Conservation (phyloP, 768 basidiomycete genomes). For the Tricholoma terreum region DNA sequence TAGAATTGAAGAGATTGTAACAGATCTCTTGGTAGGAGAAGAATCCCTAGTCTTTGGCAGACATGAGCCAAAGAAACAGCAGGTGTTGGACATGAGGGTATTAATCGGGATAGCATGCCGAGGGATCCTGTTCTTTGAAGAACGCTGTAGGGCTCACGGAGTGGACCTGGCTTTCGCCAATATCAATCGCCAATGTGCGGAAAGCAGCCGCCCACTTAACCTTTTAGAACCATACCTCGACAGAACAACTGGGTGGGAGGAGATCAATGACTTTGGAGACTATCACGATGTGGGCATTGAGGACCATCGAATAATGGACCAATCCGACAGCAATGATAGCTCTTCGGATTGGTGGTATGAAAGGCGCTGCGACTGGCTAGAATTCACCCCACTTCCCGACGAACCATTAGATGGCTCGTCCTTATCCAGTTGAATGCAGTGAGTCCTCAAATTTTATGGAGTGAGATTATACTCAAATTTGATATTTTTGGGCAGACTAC, state of each 20-base stretch:
- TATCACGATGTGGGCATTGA: background rate
- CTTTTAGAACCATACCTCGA: background rate
- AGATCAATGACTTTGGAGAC: background rate
- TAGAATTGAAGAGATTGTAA: no score
- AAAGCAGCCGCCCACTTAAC: background rate
- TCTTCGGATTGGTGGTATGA: background rate
- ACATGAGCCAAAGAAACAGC: background rate
- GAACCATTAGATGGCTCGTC: background rate
- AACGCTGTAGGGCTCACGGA: background rate
- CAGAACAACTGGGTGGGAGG: background rate
- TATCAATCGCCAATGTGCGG: background rate
- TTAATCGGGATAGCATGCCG: background rate
- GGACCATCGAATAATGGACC: background rate
- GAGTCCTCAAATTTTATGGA: no score
- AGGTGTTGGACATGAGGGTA: background rate
- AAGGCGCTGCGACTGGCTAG: background rate
- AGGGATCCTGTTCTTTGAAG: background rate
- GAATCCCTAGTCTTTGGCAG: background rate
- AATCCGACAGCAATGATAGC: background rate
- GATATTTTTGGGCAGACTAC: no score
- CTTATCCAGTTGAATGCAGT: no score
- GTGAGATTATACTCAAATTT: no score
- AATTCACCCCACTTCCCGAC: background rate
- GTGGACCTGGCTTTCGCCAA: background rate
- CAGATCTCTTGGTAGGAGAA: background rate